Evolutionary conservation across 352 stramenopile species (phyloP).

Genomic region (Pythium angustatum): DNA sequence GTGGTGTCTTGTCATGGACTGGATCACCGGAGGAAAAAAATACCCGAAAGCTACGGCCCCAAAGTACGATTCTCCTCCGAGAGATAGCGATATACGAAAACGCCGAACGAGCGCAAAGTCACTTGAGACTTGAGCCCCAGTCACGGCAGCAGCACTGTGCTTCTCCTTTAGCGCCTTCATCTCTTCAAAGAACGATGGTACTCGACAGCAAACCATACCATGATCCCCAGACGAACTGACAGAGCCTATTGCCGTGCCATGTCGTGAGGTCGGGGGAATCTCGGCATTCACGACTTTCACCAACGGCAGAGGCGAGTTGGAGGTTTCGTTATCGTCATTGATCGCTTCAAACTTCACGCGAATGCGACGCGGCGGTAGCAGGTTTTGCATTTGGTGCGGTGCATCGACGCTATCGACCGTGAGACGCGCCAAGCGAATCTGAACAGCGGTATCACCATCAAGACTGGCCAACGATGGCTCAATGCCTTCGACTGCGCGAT

Average conservation of each 20-base stretch:
- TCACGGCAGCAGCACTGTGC: neutral
- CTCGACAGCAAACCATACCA: slow-evolving; percentile 40
- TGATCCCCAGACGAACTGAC: neutral
- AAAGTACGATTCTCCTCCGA: slow-evolving; percentile 49
- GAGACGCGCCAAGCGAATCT: slow-evolving; percentile 37
- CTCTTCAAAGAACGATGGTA: slow-evolving; percentile 60
- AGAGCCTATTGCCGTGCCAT: neutral
- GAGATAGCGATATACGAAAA: slow-evolving; percentile 44
- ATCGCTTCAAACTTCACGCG: slow-evolving; percentile 54
- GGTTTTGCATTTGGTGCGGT: slow-evolving; percentile 40
- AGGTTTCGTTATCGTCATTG: slow-evolving; percentile 25
- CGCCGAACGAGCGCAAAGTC: slow-evolving; percentile 24
- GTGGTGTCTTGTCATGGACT: slow-evolving; percentile 66
- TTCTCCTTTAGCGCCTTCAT: slow-evolving; percentile 34
- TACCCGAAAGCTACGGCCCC: slow-evolving; percentile 49
- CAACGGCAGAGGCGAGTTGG: neutral
- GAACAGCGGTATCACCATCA: slow-evolving; percentile 35
- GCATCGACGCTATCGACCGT: slow-evolving; percentile 47
- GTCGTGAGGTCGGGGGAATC: neutral
- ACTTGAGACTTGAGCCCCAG: neutral
- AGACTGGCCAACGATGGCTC: slow-evolving; percentile 43
- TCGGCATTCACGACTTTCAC: slow-evolving; percentile 43
- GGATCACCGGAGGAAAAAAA: slow-evolving; percentile 61
- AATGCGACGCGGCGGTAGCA: slow-evolving; percentile 49
- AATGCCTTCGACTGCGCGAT: slow-evolving; percentile 42